Percentiles rank a stretch among this genome's conserved stretches.
These are phyloP conservation scores for Colletotrichum orbiculare DNA, from an alignment of 2,329 filamentous ascomycete species.

Conservation along the genomic window DNA sequence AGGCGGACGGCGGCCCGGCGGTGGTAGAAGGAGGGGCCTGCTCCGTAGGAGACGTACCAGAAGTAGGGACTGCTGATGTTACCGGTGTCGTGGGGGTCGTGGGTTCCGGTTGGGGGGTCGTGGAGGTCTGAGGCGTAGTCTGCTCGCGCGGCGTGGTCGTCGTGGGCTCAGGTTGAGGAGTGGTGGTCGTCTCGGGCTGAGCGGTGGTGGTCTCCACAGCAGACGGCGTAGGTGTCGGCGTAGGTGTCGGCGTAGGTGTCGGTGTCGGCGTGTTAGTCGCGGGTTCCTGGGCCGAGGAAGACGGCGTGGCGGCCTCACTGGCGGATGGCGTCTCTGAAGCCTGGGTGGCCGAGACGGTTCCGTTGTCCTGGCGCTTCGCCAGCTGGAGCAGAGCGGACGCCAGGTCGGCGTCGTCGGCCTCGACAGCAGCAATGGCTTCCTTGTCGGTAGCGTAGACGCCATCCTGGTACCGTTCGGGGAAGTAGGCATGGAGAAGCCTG, in stretches of 20 bases:
- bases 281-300: constrained; percentile 15
- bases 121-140: constrained; percentile 23
- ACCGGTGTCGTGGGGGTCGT: constrained; percentile 42
- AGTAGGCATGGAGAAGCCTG: constrained; percentile 71
- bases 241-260: constrained; percentile 37
- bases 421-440: constrained; percentile 71
- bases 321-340: constrained; percentile 34
- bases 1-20: constrained; percentile 45
- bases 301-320: constrained; percentile 28
- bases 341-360: constrained; percentile 41
- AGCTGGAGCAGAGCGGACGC: constrained; percentile 73
- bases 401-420: constrained; percentile 69
- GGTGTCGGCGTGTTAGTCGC: constrained; percentile 37
- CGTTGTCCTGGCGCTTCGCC: constrained; percentile 67
- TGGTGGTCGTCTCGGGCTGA: constrained; percentile 28
- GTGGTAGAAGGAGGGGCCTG: constrained; percentile 40
- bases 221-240: constrained; percentile 39
- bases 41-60: constrained; percentile 39
- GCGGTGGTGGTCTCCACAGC: constrained; percentile 27
- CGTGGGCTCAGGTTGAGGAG: constrained; percentile 24
- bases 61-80: constrained; percentile 42
- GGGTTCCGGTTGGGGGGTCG: constrained; percentile 21
- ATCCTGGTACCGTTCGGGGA: constrained; percentile 73
- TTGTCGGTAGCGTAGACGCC: constrained; percentile 75
- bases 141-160: constrained; percentile 13